A percentile compares a stretch with the other conserved stretches of the same genome.
Conservation (phyloP, 305 asterid species). For the Petunia hybrid region DNA sequence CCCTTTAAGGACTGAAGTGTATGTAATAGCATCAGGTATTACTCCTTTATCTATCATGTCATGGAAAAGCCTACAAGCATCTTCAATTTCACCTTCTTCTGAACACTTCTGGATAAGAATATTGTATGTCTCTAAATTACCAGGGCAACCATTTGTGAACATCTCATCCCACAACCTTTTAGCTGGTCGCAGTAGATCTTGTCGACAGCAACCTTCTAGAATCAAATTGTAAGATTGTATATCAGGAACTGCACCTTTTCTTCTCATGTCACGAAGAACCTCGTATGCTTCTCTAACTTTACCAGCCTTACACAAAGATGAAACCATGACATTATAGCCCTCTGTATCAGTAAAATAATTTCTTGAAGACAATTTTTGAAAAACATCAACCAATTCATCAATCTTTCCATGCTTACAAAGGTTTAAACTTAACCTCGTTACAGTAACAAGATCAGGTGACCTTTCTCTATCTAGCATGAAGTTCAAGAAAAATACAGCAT, state of each 20-base stretch:
- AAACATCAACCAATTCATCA: slow-evolving; percentile 67
- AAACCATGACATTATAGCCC: slow-evolving; percentile 72
- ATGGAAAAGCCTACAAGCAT: slow-evolving; percentile 68
- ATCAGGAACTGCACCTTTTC: slow-evolving; percentile 66
- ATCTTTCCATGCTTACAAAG: slow-evolving; percentile 65
- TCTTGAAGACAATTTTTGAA: slow-evolving; percentile 54
- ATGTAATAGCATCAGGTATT: slow-evolving; percentile 58
- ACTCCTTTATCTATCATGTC: slow-evolving; percentile 74
- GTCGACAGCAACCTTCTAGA: slow-evolving; percentile 87
- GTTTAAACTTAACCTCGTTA: slow-evolving; percentile 68
- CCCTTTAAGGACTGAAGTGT: slow-evolving; percentile 63
- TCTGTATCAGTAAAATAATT: slow-evolving; percentile 60
- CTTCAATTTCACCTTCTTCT: slow-evolving; percentile 67
- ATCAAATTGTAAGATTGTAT: slow-evolving; percentile 71
- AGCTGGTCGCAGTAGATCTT: slow-evolving; percentile 85
- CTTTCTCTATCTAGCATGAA: slow-evolving; percentile 70
- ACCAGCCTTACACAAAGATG: slow-evolving; percentile 71
- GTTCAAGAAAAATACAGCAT: slow-evolving; percentile 64
- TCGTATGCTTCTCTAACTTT: slow-evolving; percentile 73
- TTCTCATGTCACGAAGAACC: slow-evolving; percentile 85
- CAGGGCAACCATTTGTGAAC: slow-evolving; percentile 81
- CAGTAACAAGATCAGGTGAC: slow-evolving; percentile 64
- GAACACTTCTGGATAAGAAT: slow-evolving; percentile 63
- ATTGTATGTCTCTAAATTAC: slow-evolving; percentile 63
- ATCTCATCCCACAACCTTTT: slow-evolving; percentile 94